Evolutionary conservation across 2,329 filamentous ascomycete genomes (phyloP).

Genomic region (Mycosphaerella sp.): DNA sequence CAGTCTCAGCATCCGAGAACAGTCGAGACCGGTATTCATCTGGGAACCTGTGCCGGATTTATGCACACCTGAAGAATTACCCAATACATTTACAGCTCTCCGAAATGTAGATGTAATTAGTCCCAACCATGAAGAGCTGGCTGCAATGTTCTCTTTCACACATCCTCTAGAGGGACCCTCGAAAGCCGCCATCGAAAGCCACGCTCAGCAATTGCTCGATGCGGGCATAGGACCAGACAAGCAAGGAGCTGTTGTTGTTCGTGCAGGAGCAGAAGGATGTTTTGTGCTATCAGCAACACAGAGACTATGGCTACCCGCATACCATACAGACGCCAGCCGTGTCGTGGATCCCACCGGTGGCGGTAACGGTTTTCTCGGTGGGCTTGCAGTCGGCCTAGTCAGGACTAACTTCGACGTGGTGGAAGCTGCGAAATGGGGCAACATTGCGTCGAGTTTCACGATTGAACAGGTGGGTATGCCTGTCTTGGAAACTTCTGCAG

Average conservation of each 20-base stretch:
- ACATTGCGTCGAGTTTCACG: constrained; percentile 79
- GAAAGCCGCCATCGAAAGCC: constrained; percentile 36
- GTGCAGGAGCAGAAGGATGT: constrained; percentile 67
- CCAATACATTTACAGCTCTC: constrained; percentile 49
- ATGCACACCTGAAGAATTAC: constrained; percentile 61
- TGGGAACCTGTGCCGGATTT: constrained; percentile 95
- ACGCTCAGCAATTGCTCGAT: constrained; percentile 30
- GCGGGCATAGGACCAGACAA: constrained; percentile 30
- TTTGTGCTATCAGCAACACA: constrained; percentile 37
- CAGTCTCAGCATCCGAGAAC: background rate
- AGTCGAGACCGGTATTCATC: constrained; percentile 59
- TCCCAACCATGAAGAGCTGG: constrained; percentile 88
- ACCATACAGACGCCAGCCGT: constrained; percentile 49
- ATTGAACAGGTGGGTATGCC: constrained; percentile 94
- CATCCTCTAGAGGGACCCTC: constrained; percentile 12
- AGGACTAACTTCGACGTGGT: constrained; percentile 51
- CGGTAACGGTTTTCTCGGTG: constrained; percentile 79
- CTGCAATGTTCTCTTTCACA: constrained; percentile 63
- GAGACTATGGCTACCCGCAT: constrained; percentile 67
- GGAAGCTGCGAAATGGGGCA: constrained; percentile 70
- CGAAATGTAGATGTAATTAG: constrained; percentile 54
- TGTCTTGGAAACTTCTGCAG: constrained; percentile 34
- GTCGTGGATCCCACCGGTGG: constrained; percentile 93
- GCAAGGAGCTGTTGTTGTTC: constrained; percentile 56
- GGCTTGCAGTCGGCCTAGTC: constrained; percentile 51